Conservation (phyloP, 345 rosid species). For the Eucalyptus tenuipes region DNA sequence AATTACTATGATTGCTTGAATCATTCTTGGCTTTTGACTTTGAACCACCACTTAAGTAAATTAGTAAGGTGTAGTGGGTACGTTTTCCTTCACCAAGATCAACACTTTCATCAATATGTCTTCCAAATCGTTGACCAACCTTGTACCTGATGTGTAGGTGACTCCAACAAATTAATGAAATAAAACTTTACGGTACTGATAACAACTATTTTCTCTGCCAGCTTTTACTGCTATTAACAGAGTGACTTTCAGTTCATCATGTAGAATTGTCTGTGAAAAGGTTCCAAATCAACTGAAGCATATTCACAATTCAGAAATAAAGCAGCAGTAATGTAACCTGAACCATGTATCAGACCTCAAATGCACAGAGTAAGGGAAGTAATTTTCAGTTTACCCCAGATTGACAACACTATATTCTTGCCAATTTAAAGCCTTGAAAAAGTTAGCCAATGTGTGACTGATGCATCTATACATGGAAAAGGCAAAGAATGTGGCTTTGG, state of each 20-base stretch:
- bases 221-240: not conserved
- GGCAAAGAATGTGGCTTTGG: not conserved
- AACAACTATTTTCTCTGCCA: not conserved
- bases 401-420: not conserved
- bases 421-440: not conserved
- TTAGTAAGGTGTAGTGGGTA: slow-evolving; percentile 73
- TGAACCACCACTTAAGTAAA: slow-evolving; percentile 62
- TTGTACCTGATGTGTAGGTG: slow-evolving; percentile 38
- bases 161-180: not conserved
- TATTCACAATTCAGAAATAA: not conserved
- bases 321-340: not conserved
- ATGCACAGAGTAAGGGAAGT: not conserved
- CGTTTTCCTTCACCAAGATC: slow-evolving; percentile 60
- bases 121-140: slow-evolving; percentile 81
- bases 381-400: not conserved
- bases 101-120: slow-evolving; percentile 78
- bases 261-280: not conserved
- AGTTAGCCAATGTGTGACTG: not conserved
- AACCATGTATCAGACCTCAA: not conserved
- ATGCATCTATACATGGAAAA: not conserved
- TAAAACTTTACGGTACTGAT: not conserved
- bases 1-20: slow-evolving; percentile 12
- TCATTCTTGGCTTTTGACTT: slow-evolving; percentile 35
- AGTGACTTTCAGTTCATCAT: not conserved
- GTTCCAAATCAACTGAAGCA: not conserved